Conservation (phyloP, 148 eudicot species). For the Linanthus parryae region DNA sequence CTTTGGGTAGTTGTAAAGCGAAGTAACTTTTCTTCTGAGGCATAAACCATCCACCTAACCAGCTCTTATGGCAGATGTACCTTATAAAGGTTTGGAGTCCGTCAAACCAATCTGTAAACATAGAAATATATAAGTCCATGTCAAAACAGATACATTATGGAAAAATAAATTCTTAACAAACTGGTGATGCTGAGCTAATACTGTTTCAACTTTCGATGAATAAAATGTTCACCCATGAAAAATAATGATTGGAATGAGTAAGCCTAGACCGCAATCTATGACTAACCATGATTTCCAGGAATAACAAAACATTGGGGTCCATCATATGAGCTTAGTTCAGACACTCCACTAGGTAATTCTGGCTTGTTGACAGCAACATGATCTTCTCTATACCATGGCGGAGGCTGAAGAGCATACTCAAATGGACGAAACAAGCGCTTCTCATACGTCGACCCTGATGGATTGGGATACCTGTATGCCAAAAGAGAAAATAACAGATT, state of each 20-base stretch:
- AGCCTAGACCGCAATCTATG: constrained; percentile 7
- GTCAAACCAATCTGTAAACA: constrained; percentile 86
- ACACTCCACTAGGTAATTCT: constrained; percentile 73
- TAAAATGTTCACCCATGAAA: no score
- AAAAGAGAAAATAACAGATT: no score
- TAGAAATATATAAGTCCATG: constrained; percentile 2
- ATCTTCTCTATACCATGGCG: constrained; percentile 77
- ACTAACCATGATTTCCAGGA: constrained; percentile 97
- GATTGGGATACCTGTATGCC: constrained; percentile 83
- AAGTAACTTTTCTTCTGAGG: constrained; percentile 98
- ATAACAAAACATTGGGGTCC: constrained; percentile 97
- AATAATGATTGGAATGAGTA: no score
- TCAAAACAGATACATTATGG: constrained; percentile 5
- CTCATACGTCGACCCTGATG: constrained; percentile 78
- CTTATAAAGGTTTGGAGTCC: constrained; percentile 95
- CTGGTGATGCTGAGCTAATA: neutral
- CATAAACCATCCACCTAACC: constrained; percentile 99
- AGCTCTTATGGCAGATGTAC: constrained; percentile 95
- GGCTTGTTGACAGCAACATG: constrained; percentile 93
- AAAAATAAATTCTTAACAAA: constrained; percentile 9
- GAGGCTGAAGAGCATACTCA: constrained; percentile 93
- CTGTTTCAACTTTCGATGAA: no score
- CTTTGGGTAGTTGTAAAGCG: constrained; percentile 83
- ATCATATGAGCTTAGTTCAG: constrained; percentile 60
- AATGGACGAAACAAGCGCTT: constrained; percentile 88